Evolutionary conservation across 805 yeast genomes (phyloP).

Genomic region (Metschnikowia kunwiensis): DNA sequence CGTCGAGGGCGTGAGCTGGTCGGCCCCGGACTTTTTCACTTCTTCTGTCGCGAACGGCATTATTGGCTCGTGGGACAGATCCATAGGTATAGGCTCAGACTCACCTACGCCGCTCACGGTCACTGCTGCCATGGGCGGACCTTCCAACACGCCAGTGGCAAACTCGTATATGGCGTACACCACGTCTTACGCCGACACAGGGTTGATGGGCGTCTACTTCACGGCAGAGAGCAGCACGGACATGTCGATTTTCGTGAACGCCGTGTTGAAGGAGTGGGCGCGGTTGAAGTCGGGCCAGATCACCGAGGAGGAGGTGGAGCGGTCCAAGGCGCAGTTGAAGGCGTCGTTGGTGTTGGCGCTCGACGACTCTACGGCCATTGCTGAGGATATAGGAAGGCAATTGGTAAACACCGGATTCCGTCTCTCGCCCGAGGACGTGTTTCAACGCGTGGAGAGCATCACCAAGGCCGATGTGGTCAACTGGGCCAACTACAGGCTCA

Average conservation of each 20-base stretch:
- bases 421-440: slow-evolving; percentile 70
- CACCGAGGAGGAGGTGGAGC: slow-evolving; percentile 80
- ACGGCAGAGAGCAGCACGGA: slow-evolving; percentile 74
- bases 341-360: slow-evolving; percentile 85
- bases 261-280: slow-evolving; percentile 83
- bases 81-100: slow-evolving; percentile 77
- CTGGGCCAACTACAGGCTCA: slow-evolving; percentile 83
- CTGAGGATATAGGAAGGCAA: slow-evolving; percentile 98
- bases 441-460: slow-evolving; percentile 71
- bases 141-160: slow-evolving; percentile 65
- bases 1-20: slow-evolving; percentile 98
- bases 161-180: slow-evolving; percentile 96
- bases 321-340: slow-evolving; percentile 92
- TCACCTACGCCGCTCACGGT: slow-evolving; percentile 84
- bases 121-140: slow-evolving; percentile 56
- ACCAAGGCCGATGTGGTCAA: slow-evolving; percentile 73
- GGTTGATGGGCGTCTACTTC: slow-evolving; percentile 94
- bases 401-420: slow-evolving; percentile 88
- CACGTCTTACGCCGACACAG: slow-evolving; percentile 95
- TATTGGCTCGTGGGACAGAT: slow-evolving; percentile 96
- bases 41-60: slow-evolving; percentile 96
- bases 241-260: slow-evolving; percentile 65
- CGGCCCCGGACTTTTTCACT: slow-evolving; percentile 89
- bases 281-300: slow-evolving; percentile 77
- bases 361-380: slow-evolving; percentile 93